Conservation (phyloP, 2,329 filamentous ascomycete genomes). For the Metarhizium robertsii region DNA sequence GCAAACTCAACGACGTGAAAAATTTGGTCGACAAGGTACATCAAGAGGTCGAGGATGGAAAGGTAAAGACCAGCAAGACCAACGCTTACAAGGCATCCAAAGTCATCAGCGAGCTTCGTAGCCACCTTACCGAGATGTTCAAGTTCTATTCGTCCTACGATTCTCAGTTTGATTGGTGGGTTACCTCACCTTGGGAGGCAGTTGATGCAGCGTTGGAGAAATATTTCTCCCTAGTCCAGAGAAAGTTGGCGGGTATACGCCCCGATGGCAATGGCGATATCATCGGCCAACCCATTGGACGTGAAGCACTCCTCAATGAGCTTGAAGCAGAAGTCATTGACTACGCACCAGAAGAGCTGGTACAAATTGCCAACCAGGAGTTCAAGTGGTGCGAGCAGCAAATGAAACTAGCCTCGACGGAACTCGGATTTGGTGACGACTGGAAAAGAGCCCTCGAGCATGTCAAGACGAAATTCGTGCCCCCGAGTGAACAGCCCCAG, state of each 20-base stretch:
- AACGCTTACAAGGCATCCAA: slow-evolving; percentile 37
- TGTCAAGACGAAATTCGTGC: slow-evolving; percentile 45
- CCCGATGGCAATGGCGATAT: slow-evolving; percentile 37
- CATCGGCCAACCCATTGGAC: slow-evolving; percentile 47
- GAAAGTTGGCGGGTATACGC: slow-evolving; percentile 34
- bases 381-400: slow-evolving; percentile 47
- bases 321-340: slow-evolving; percentile 48
- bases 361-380: slow-evolving; percentile 39
- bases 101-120: slow-evolving; percentile 28
- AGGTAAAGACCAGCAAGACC: slow-evolving; percentile 27
- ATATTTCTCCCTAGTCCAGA: slow-evolving; percentile 27
- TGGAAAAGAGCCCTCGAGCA: slow-evolving; percentile 46
- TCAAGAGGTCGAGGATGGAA: slow-evolving; percentile 22
- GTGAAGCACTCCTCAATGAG: slow-evolving; percentile 39
- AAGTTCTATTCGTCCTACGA: slow-evolving; percentile 46
- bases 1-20: slow-evolving; percentile 27
- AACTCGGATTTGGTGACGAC: slow-evolving; percentile 36
- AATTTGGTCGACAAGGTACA: slow-evolving; percentile 23
- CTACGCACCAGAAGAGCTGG: slow-evolving; percentile 47
- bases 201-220: slow-evolving; percentile 26
- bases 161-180: slow-evolving; percentile 49
- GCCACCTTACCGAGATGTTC: slow-evolving; percentile 35
- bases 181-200: slow-evolving; percentile 31
- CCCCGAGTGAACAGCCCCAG: slow-evolving; percentile 41
- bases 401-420: slow-evolving; percentile 39